Percentiles rank a stretch among this genome's conserved stretches.
Evolutionary conservation across 2,329 filamentous ascomycete genomes (phyloP).

Genomic region (Orbilia quercus): DNA sequence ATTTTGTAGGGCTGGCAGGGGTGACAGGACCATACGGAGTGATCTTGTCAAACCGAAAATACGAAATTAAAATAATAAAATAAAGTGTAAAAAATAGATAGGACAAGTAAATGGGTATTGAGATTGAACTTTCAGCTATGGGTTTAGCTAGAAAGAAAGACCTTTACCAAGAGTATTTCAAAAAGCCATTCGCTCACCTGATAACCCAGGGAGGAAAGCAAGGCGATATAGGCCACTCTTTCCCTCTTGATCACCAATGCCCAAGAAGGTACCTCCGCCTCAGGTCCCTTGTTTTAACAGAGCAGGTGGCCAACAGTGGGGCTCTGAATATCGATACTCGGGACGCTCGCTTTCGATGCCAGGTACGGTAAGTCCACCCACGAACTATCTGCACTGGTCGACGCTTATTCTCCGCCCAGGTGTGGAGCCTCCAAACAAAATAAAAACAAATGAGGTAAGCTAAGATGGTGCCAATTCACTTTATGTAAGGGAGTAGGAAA

Average conservation of each 20-base stretch:
- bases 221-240: not conserved
- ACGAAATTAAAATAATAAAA: too few relatives aligned
- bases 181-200: too few relatives aligned
- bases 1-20: not conserved
- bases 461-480: not conserved
- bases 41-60: too few relatives aligned
- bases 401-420: conserved; percentile 15
- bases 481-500: too few relatives aligned
- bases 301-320: conserved; percentile 18
- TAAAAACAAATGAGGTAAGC: not conserved
- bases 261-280: not conserved
- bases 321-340: conserved; percentile 15
- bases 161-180: too few relatives aligned
- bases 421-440: conserved; percentile 1
- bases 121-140: too few relatives aligned
- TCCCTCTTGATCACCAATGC: not conserved
- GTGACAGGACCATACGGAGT: too few relatives aligned
- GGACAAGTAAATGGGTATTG: too few relatives aligned
- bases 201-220: too few relatives aligned
- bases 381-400: conserved; percentile 7
- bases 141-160: too few relatives aligned
- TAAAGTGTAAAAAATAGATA: too few relatives aligned
- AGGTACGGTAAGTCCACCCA: conserved; percentile 13
- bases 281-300: not conserved
- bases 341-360: not conserved